phyloP scores from a whole-genome alignment of 345 rosid species.

The Raphanus raphanistrum region DNA sequence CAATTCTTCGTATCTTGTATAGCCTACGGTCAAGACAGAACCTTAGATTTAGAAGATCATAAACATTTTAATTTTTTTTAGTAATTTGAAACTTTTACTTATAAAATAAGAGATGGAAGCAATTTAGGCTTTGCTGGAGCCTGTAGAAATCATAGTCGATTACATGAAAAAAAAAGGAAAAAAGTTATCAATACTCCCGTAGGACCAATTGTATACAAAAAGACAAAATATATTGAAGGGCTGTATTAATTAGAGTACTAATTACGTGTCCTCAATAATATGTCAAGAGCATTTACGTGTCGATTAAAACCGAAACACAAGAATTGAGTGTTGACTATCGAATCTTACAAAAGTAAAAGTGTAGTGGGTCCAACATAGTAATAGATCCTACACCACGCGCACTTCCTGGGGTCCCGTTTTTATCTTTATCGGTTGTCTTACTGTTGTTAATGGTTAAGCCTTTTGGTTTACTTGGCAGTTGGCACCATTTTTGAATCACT shows the following conservation, averaged over 20 bases:
- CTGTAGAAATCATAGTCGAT: neutral
- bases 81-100: too few species aligned
- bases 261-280: neutral
- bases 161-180: neutral
- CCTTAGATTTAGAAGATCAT: too few species aligned
- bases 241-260: neutral
- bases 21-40: neutral
- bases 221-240: neutral
- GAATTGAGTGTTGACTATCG: neutral
- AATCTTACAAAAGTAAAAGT: neutral
- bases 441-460: neutral
- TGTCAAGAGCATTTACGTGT: neutral
- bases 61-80: too few species aligned
- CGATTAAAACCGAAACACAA: neutral
- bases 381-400: neutral
- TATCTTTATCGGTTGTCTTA: neutral
- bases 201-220: neutral
- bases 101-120: too few species aligned
- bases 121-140: too few species aligned
- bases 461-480: neutral
- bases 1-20: slow-evolving; percentile 5
- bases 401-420: neutral
- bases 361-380: neutral
- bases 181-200: neutral
- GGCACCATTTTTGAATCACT: neutral